These are phyloP conservation scores for Verticillium albo-atrum DNA, from an alignment of 2,329 filamentous ascomycete species.

Conservation along the genomic window DNA sequence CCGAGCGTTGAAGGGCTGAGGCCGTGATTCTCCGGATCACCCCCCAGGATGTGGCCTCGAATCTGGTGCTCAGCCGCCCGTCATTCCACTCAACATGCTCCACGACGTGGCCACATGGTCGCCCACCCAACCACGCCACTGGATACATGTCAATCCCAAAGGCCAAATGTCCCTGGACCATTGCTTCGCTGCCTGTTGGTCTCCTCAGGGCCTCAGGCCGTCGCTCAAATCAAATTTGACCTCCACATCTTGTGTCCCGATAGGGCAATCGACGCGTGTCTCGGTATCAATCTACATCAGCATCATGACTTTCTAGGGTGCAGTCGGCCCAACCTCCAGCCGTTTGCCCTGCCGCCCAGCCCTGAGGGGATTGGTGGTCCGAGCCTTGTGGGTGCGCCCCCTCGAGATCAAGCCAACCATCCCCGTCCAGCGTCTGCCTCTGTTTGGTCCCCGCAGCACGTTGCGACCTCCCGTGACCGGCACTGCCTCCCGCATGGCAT, in stretches of 20 bases:
- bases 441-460: neutral
- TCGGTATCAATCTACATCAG: neutral
- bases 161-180: neutral
- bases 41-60: neutral
- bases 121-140: neutral
- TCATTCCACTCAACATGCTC: neutral
- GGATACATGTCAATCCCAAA: too few relatives aligned
- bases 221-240: too few relatives aligned
- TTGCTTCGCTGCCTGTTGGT: too few relatives aligned
- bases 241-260: neutral
- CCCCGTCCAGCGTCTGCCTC: neutral
- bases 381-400: neutral
- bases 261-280: neutral
- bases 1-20: too few relatives aligned
- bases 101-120: neutral
- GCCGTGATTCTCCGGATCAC: too few relatives aligned
- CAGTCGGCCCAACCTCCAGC: neutral
- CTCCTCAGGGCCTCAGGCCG: too few relatives aligned
- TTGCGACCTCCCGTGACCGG: neutral
- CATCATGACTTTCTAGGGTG: neutral
- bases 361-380: neutral
- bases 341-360: neutral
- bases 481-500: neutral
- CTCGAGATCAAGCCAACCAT: neutral
- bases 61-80: neutral